Base-by-base conservation (phyloP, 257 asterid genomes). In the Rhazya stricta region DNA sequence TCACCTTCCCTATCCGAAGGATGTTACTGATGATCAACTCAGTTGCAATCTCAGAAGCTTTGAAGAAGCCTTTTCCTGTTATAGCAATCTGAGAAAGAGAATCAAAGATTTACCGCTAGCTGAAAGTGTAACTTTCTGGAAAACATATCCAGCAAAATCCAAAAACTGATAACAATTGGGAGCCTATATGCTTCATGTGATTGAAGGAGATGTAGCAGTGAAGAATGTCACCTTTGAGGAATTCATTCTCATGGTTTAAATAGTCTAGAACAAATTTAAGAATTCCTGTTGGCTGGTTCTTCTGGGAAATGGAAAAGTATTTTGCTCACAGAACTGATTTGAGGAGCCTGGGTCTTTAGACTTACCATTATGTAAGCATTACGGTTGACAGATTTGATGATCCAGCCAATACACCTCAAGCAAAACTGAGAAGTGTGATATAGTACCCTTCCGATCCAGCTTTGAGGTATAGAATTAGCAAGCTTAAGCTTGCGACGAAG, bases 311-410 rank as follows among this genome's bases (percentile, higher is more conserved):
- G 37, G 39, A n/a, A 68, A 12, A 43, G 1, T 8, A 7, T 63
- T 23, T 2, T 5, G 29, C 67, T 16, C 54, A 9, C n/a, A 18
- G 9, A 32, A 63, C 11, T 6, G 18, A 2, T 48, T 25, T 11
- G 21, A 60, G 8, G 6, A 60, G 34, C 23, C 36, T 1, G 34
- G 36, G 16, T 57, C 27, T 36, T 9, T 36, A 30, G 19, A 81
- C 94, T 83, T 80, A 95, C 99, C 99, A 93, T 89, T 19, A 95
- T 92, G 82, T 95, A 95, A 66, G 96, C 99, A 65, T 95, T 95
- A 39, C 91, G 96, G 86, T 95, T 95, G 63, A 93, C 97, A 51
- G 89, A 95, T 86, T 86, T 93, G 83, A 91, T 81, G 57, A 83
- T 86, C 93, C 90, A 95, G 57, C 98, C 91, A 34, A 91, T 79